Conservation (phyloP, 768 basidiomycete species). For the Termitomyces sp. region DNA sequence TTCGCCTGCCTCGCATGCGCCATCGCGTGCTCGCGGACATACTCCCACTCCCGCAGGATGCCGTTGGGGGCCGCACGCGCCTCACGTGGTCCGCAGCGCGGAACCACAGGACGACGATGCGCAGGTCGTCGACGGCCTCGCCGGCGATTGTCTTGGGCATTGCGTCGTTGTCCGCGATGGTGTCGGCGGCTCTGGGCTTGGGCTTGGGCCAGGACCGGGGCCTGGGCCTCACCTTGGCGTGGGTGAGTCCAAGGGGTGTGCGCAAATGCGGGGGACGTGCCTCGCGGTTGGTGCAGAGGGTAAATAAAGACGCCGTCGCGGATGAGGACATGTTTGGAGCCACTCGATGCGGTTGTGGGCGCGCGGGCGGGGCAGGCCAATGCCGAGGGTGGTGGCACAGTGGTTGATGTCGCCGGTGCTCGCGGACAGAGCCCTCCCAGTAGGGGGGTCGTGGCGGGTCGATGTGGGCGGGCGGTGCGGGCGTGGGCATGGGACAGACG, state of each 20-base stretch:
- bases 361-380: constrained; percentile 6
- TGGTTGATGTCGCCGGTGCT: not conserved
- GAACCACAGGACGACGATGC: not conserved
- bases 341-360: constrained; percentile 35
- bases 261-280: constrained; percentile 39
- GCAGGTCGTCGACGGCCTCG: not conserved
- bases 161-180: too few species aligned
- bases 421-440: too few species aligned
- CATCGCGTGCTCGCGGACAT: too few species aligned
- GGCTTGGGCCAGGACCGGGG: too few species aligned
- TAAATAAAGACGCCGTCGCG: constrained; percentile 51
- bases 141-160: not conserved
- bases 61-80: not conserved
- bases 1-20: not conserved
- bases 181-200: too few species aligned
- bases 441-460: too few species aligned
- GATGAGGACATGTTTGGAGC: constrained; percentile 59
- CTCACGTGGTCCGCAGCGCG: not conserved
- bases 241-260: too few species aligned
- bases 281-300: constrained; percentile 44
- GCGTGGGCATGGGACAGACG: too few species aligned
- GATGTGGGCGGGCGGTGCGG: too few species aligned
- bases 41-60: too few species aligned
- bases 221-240: too few species aligned
- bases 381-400: constrained; percentile 2